Evolutionary conservation across 1,284 basidiomycete genomes (phyloP).

Genomic region (Meripilus lineatus): DNA sequence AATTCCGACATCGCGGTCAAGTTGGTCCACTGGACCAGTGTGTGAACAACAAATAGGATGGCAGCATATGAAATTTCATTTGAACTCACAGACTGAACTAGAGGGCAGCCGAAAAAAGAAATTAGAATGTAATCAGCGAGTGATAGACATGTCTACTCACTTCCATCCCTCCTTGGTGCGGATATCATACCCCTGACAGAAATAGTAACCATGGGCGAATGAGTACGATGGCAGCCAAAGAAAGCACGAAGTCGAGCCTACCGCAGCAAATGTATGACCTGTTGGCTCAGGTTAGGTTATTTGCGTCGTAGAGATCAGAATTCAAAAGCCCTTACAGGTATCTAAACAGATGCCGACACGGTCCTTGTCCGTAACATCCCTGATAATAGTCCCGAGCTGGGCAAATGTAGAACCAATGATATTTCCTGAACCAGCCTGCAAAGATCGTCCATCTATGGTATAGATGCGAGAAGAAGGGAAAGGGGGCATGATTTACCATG

Average conservation of each 20-base stretch:
- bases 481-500: slow-evolving; percentile 52
- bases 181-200: slow-evolving; percentile 77
- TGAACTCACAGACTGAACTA: neutral
- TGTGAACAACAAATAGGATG: slow-evolving; percentile 19
- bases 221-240: neutral
- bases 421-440: slow-evolving; percentile 75
- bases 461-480: neutral
- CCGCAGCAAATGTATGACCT: slow-evolving; percentile 82
- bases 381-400: slow-evolving; percentile 69
- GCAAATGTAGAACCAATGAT: slow-evolving; percentile 71
- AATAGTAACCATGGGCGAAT: neutral
- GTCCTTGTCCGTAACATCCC: slow-evolving; percentile 66
- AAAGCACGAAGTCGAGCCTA: slow-evolving; percentile 27
- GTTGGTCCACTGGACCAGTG: slow-evolving; percentile 45
- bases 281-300: no score
- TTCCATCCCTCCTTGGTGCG: slow-evolving; percentile 62
- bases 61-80: neutral
- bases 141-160: slow-evolving; percentile 43
- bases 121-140: no score
- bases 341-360: slow-evolving; percentile 83
- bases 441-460: neutral
- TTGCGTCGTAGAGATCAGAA: no score
- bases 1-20: slow-evolving; percentile 66
- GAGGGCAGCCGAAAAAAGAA: neutral
- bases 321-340: slow-evolving; percentile 72